Evolutionary conservation across 2,329 filamentous ascomycete genomes (phyloP).

Genomic region (Calonectria multiphialidica): DNA sequence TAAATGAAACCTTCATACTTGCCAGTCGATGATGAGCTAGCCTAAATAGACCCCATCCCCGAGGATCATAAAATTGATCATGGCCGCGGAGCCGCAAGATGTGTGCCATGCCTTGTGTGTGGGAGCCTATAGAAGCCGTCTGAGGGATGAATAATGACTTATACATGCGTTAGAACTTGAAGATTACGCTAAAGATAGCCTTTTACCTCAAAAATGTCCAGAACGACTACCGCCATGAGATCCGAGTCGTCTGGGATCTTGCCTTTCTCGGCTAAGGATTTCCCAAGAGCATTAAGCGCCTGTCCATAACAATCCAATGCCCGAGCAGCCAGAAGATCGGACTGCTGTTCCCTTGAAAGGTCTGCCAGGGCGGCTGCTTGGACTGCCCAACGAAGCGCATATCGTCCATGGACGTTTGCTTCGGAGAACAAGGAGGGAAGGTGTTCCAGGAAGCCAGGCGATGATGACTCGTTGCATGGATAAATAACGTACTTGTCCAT

Average conservation of each 20-base stretch:
- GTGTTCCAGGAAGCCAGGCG: conserved; percentile 54
- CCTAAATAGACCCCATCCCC: conserved; percentile 55
- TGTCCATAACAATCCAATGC: conserved; percentile 51
- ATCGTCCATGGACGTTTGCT: conserved; percentile 51
- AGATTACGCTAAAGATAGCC: neutral
- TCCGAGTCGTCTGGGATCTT: conserved; percentile 54
- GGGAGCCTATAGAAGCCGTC: conserved; percentile 41
- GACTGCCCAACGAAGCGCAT: conserved; percentile 53
- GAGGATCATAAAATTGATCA: conserved; percentile 49
- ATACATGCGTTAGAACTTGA: neutral
- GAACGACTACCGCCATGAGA: conserved; percentile 54
- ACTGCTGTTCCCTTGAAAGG: conserved; percentile 41
- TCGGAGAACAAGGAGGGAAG: conserved; percentile 52
- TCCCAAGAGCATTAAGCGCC: conserved; percentile 48
- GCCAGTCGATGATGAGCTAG: conserved; percentile 53
- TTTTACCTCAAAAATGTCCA: conserved; percentile 55
- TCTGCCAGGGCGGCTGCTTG: conserved; percentile 51
- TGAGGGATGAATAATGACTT: conserved; percentile 50
- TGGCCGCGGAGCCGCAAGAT: conserved; percentile 52
- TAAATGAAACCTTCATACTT: neutral
- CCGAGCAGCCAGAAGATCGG: conserved; percentile 35
- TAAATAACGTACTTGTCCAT: conserved; percentile 55
- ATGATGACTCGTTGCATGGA: conserved; percentile 50
- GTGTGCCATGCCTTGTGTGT: conserved; percentile 55
- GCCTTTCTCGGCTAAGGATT: conserved; percentile 45